A percentile compares a stretch with the other conserved stretches of the same genome.
phyloP scores from a whole-genome alignment of 148 eudicot genomes.

The Mesembryanthemum crystallinum region DNA sequence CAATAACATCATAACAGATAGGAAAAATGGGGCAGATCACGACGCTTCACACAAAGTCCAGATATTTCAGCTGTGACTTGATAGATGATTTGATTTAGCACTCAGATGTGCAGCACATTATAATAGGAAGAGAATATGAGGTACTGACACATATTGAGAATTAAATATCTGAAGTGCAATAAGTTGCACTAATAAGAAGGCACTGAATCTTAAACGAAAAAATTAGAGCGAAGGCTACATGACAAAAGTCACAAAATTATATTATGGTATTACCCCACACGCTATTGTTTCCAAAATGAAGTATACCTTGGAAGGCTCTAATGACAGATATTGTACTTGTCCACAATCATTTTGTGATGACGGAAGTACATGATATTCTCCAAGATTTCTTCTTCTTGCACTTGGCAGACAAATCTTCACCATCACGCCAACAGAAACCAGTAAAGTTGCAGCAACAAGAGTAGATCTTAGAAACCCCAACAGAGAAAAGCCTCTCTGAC shows the following conservation, averaged over 20 bases:
- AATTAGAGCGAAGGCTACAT: background rate
- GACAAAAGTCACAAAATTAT: background rate
- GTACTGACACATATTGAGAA: background rate
- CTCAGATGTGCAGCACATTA: background rate
- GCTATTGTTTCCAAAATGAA: background rate
- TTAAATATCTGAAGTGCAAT: background rate
- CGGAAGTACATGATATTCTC: slow-evolving; percentile 28
- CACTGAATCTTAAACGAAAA: background rate
- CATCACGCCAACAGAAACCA: slow-evolving; percentile 51
- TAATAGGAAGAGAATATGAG: background rate
- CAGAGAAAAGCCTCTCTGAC: slow-evolving; percentile 53
- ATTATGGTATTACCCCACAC: background rate
- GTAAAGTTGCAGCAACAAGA: slow-evolving; percentile 52
- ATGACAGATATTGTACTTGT: slow-evolving; percentile 28
- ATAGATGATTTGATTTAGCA: background rate
- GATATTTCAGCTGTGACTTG: background rate
- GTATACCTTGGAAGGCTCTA: slow-evolving; percentile 50
- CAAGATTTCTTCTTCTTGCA: slow-evolving; percentile 33
- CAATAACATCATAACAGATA: background rate
- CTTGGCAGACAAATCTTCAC: slow-evolving; percentile 48
- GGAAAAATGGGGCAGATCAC: background rate
- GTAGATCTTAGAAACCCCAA: slow-evolving; percentile 43
- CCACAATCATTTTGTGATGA: slow-evolving; percentile 37
- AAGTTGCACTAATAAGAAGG: background rate
- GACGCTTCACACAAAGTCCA: background rate